These are phyloP conservation scores for Tolypocladium tropicale DNA, from an alignment of 2,329 filamentous ascomycete genomes.

Conservation along the genomic window DNA sequence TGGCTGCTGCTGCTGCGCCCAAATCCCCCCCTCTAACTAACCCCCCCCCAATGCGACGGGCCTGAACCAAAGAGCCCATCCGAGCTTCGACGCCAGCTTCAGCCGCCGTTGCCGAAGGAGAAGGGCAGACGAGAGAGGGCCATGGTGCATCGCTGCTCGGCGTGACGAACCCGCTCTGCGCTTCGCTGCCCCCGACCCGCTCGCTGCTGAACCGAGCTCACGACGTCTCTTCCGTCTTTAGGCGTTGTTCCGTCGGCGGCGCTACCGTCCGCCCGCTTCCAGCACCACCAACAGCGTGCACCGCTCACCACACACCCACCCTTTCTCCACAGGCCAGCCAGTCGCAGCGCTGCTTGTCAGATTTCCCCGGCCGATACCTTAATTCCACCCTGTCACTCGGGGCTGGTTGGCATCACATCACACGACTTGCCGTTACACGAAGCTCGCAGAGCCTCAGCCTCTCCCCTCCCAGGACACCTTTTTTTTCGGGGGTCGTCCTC, in stretches of 20 bases:
- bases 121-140: background rate
- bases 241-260: background rate
- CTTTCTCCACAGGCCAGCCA: slow-evolving; percentile 7
- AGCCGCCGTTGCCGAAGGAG: background rate
- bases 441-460: slow-evolving; percentile 1
- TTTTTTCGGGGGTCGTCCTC: slow-evolving; percentile 5
- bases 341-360: slow-evolving; percentile 5
- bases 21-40: too few species aligned
- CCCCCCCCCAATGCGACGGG: background rate
- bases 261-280: background rate
- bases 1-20: too few species aligned
- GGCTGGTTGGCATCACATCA: slow-evolving; percentile 9
- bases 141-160: background rate
- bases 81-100: background rate
- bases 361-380: slow-evolving; percentile 5
- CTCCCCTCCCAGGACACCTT: background rate
- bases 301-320: background rate
- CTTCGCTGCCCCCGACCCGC: background rate
- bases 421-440: slow-evolving; percentile 8
- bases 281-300: background rate
- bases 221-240: background rate
- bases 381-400: slow-evolving; percentile 10
- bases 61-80: background rate
- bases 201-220: background rate
- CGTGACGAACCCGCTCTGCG: background rate